Conservation (phyloP, 345 rosid genomes). For the Citrus trifoliata region DNA sequence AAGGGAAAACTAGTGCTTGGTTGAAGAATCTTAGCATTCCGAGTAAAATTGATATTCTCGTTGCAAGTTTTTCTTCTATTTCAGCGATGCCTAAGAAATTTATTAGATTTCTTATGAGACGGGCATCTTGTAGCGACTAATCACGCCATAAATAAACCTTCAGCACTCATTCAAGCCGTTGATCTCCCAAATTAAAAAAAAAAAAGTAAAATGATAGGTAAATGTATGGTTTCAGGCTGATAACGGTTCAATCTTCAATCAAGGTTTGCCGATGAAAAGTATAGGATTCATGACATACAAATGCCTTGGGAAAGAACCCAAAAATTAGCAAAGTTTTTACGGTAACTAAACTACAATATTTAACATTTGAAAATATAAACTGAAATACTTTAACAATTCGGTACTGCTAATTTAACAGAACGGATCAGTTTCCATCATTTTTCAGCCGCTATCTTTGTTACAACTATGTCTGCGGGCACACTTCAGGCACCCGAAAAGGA, state of each 20-base stretch:
- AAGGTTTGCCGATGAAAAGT: no score
- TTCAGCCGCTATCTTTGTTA: background rate
- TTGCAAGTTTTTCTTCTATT: no score
- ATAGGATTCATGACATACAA: background rate
- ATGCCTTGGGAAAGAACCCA: background rate
- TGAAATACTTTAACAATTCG: background rate
- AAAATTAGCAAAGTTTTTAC: background rate
- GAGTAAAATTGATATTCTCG: no score
- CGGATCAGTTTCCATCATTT: background rate
- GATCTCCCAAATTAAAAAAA: background rate
- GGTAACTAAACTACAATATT: background rate
- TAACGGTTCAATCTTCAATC: background rate
- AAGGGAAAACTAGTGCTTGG: background rate
- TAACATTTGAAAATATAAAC: background rate
- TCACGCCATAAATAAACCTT: no score
- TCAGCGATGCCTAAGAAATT: no score
- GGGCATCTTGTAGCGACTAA: no score
- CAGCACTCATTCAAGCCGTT: background rate
- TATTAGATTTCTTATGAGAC: no score
- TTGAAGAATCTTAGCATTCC: background rate
- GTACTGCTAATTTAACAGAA: background rate
- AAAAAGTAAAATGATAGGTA: no score
- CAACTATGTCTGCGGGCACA: background rate
- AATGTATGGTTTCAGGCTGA: background rate
- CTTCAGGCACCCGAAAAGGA: background rate